phyloP scores from a whole-genome alignment of 2,329 filamentous ascomycete species.

The Calonectria montana region DNA sequence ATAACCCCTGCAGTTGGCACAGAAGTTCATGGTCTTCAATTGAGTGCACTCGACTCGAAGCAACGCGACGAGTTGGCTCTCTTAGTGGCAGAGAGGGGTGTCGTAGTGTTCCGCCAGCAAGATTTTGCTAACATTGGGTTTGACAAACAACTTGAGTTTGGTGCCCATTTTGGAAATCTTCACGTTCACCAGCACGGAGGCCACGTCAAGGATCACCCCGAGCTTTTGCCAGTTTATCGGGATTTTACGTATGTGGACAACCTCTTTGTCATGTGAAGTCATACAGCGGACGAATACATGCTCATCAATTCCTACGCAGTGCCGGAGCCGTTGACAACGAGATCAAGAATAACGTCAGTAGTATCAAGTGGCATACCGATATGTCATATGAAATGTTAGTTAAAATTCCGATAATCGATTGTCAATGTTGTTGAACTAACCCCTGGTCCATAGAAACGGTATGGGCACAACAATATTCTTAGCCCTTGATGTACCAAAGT shows the following conservation, averaged over 20 bases:
- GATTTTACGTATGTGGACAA: slow-evolving; percentile 19
- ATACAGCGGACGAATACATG: not conserved
- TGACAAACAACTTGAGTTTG: slow-evolving; percentile 52
- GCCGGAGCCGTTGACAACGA: slow-evolving; percentile 24
- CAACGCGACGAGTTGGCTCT: slow-evolving; percentile 56
- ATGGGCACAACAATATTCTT: slow-evolving; percentile 51
- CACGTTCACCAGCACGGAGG: slow-evolving; percentile 47
- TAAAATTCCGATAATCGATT: slow-evolving; percentile 41
- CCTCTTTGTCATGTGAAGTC: not conserved
- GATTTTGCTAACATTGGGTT: slow-evolving; percentile 51
- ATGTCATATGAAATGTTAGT: slow-evolving; percentile 53
- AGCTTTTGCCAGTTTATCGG: not conserved
- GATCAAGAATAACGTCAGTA: slow-evolving; percentile 40
- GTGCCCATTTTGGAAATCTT: slow-evolving; percentile 51
- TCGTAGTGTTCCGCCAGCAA: slow-evolving; percentile 50
- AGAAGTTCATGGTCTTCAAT: slow-evolving; percentile 54
- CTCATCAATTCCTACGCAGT: not conserved
- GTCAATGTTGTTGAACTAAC: slow-evolving; percentile 20
- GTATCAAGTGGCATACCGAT: slow-evolving; percentile 54
- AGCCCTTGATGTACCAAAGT: not conserved
- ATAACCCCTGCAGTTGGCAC: slow-evolving; percentile 49
- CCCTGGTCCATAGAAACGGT: not conserved
- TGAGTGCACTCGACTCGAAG: slow-evolving; percentile 51
- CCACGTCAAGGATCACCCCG: slow-evolving; percentile 18
- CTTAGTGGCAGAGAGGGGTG: slow-evolving; percentile 53